Conservation (phyloP, 352 stramenopile genomes). For the Phytophthora europaea region DNA sequence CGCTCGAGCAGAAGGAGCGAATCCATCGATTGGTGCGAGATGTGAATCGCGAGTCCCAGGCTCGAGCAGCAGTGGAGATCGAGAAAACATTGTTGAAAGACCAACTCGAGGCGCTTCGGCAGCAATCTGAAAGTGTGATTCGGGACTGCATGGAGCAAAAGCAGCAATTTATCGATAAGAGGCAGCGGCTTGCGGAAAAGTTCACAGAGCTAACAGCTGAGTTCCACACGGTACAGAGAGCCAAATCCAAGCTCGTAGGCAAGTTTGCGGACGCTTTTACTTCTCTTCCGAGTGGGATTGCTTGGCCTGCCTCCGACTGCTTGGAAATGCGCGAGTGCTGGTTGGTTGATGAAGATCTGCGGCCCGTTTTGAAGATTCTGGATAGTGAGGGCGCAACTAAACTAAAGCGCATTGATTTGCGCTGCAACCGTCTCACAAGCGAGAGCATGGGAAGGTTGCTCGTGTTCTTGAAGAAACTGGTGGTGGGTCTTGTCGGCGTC, state of each 20-base stretch:
- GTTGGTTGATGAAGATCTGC: constrained; percentile 62
- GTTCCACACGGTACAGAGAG: constrained; percentile 46
- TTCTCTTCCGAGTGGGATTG: neutral
- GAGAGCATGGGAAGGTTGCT: constrained; percentile 51
- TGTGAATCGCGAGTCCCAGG: constrained; percentile 58
- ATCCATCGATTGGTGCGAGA: constrained; percentile 65
- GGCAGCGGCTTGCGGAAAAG: constrained; percentile 38
- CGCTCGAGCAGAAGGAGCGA: constrained; percentile 64
- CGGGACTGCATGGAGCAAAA: constrained; percentile 54
- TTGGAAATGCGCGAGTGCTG: constrained; percentile 65
- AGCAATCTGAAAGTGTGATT: constrained; percentile 46
- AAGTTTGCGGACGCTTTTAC: constrained; percentile 46
- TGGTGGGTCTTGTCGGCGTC: neutral
- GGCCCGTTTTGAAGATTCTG: constrained; percentile 52
- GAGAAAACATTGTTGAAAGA: constrained; percentile 55
- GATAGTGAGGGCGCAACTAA: constrained; percentile 24
- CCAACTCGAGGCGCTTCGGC: constrained; percentile 54
- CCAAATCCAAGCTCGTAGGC: constrained; percentile 56
- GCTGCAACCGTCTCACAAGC: constrained; percentile 69
- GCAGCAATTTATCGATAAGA: constrained; percentile 44
- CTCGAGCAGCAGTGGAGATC: constrained; percentile 54
- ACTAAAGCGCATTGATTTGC: constrained; percentile 59
- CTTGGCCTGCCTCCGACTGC: constrained; percentile 22
- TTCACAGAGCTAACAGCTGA: constrained; percentile 54
- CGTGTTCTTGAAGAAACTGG: constrained; percentile 37